A percentile compares a stretch with the other conserved stretches of the same genome.
phyloP scores from a whole-genome alignment of 2,329 filamentous ascomycete genomes.

The Exophiala alcalophila region DNA sequence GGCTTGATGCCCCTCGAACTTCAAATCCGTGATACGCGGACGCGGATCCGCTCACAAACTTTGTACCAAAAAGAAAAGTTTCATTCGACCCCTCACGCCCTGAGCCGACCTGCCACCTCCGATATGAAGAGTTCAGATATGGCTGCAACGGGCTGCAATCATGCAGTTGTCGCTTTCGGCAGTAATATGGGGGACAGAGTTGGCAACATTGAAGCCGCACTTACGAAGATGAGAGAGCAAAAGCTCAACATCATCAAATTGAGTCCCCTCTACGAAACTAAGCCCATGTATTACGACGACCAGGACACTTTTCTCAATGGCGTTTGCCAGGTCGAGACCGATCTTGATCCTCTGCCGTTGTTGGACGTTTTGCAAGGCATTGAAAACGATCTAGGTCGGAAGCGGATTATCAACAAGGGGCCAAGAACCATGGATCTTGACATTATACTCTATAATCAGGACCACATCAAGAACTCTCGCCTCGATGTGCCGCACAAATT shows the following conservation, averaged over 20 bases:
- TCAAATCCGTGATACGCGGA: no score
- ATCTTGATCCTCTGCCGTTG: conserved; percentile 68
- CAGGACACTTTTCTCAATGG: conserved; percentile 90
- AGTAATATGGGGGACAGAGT: conserved; percentile 87
- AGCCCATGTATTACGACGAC: conserved; percentile 92
- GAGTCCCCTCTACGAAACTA: conserved; percentile 89
- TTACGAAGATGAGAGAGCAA: conserved; percentile 68
- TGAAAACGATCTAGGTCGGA: conserved; percentile 73
- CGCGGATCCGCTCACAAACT: not conserved
- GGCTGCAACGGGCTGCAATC: conserved; percentile 3
- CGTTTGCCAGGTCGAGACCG: conserved; percentile 74
- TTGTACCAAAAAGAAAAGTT: not conserved
- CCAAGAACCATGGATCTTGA: conserved; percentile 94
- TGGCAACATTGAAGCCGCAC: conserved; percentile 79
- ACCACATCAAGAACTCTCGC: conserved; percentile 64
- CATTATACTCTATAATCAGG: conserved; percentile 75
- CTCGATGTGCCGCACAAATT: conserved; percentile 80
- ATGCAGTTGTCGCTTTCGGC: conserved; percentile 80
- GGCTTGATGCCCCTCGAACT: no score
- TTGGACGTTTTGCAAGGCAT: conserved; percentile 80
- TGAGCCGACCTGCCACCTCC: not conserved
- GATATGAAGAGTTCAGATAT: conserved; percentile 8
- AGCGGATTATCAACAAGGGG: conserved; percentile 86
- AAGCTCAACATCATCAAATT: conserved; percentile 74
- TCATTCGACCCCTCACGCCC: not conserved